Percentiles rank a stretch among this genome's conserved stretches.
Evolutionary conservation across 371 early-diverging fungal species (phyloP).

Genomic region (Lichtheimia hyalospora): DNA sequence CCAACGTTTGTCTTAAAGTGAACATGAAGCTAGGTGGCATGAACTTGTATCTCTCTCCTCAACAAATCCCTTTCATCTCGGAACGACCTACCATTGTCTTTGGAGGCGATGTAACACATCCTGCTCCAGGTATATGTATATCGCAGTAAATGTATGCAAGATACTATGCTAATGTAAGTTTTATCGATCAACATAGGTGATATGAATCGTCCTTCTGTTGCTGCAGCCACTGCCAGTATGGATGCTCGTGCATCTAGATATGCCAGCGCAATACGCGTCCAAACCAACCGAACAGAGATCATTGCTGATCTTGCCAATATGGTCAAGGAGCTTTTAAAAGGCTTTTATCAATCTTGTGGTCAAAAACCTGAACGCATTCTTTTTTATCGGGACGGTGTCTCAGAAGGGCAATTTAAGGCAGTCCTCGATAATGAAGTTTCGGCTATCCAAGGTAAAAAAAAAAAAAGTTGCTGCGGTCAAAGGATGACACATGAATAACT

Average conservation of each 20-base stretch:
- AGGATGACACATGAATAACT: neutral
- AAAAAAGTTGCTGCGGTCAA: constrained; percentile 28
- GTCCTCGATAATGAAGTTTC: constrained; percentile 81
- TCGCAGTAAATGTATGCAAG: constrained; percentile 59
- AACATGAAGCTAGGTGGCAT: constrained; percentile 86
- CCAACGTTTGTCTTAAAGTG: constrained; percentile 84
- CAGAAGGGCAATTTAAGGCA: constrained; percentile 89
- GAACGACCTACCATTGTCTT: constrained; percentile 87
- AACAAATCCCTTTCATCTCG: constrained; percentile 63
- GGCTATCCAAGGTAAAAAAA: constrained; percentile 61
- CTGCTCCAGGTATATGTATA: constrained; percentile 86
- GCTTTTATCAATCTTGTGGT: constrained; percentile 74
- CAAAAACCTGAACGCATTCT: constrained; percentile 86
- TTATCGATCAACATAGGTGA: constrained; percentile 42
- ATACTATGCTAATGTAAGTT: neutral
- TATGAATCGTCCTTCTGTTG: constrained; percentile 81
- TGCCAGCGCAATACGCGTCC: constrained; percentile 80
- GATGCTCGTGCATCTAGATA: constrained; percentile 88
- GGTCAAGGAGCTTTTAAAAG: constrained; percentile 80
- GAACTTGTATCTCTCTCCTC: constrained; percentile 65
- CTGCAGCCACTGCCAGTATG: constrained; percentile 67
- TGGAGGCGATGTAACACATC: constrained; percentile 93
- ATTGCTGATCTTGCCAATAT: constrained; percentile 84
- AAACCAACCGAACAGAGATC: constrained; percentile 84
- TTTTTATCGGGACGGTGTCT: constrained; percentile 94